A percentile compares a stretch with the other conserved stretches of the same genome.
Conservation (phyloP, 768 basidiomycete species). For the Mycena vitilis region DNA sequence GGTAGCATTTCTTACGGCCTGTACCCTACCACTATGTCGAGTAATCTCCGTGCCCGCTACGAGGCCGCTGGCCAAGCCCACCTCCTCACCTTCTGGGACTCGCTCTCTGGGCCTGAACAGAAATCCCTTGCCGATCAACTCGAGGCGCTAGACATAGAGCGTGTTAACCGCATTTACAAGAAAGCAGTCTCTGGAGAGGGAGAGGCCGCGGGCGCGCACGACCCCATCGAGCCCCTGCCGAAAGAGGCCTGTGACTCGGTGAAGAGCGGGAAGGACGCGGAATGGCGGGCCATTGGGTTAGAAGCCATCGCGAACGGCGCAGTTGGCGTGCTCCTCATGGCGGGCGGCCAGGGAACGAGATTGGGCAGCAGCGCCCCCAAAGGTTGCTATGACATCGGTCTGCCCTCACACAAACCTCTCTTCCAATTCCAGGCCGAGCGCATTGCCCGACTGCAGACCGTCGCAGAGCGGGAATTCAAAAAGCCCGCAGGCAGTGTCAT, state of each 20-base stretch:
- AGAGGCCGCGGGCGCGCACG: conserved; percentile 53
- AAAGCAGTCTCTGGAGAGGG: conserved; percentile 80
- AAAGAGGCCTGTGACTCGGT: conserved; percentile 77
- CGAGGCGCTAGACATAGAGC: conserved; percentile 83
- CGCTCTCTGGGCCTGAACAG: conserved; percentile 74
- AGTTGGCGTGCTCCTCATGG: conserved; percentile 97
- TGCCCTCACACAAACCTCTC: conserved; percentile 92
- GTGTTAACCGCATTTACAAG: conserved; percentile 89
- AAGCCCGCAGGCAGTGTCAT: conserved; percentile 71
- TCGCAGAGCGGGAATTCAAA: conserved; percentile 70
- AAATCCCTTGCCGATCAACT: conserved; percentile 76
- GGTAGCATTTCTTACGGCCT: conserved; percentile 12
- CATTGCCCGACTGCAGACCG: conserved; percentile 82
- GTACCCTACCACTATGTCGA: conserved; percentile 59
- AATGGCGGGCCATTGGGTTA: conserved; percentile 86
- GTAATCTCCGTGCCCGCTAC: conserved; percentile 72
- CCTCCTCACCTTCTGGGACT: conserved; percentile 88
- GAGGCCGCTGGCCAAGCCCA: conserved; percentile 88
- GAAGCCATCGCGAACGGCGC: conserved; percentile 83
- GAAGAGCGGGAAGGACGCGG: conserved; percentile 63
- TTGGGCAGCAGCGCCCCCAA: conserved; percentile 94
- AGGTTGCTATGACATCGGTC: conserved; percentile 97
- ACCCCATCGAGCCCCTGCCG: conserved; percentile 85
- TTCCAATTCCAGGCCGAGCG: conserved; percentile 99
- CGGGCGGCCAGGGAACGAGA: conserved; percentile 97